These are phyloP conservation scores for Protea cynaroides DNA, from an alignment of 164 flowering plant species.

Conservation along the genomic window DNA sequence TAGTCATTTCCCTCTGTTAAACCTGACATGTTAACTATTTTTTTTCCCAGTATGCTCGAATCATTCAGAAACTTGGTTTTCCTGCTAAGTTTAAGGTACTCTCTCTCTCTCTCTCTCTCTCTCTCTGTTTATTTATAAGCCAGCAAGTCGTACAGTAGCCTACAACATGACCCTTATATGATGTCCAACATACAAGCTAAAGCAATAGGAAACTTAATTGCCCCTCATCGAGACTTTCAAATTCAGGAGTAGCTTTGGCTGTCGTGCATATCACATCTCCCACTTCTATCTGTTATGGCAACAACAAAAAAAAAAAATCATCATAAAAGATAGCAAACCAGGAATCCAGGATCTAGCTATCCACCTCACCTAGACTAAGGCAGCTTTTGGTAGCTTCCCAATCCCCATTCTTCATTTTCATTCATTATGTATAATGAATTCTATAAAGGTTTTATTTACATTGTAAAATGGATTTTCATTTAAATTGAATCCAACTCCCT, in stretches of 20 bases:
- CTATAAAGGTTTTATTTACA: no score
- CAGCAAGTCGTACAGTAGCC: not conserved
- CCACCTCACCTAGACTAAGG: not conserved
- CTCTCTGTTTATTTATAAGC: not conserved
- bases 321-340: constrained; percentile 1
- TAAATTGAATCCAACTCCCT: no score
- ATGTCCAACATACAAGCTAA: constrained; percentile 6
- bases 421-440: no score
- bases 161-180: constrained; percentile 3
- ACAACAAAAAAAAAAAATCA: constrained; percentile 11
- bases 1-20: no score
- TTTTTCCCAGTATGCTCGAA: constrained; percentile 76
- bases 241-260: constrained; percentile 93
- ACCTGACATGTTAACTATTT: not conserved
- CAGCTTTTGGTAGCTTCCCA: not conserved
- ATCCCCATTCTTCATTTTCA: no score
- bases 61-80: constrained; percentile 90
- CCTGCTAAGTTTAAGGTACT: constrained; percentile 87
- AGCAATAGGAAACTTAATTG: constrained; percentile 22
- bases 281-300: constrained; percentile 66
- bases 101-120: no score
- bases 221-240: constrained; percentile 96
- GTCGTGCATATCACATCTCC: constrained; percentile 94
- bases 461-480: no score
- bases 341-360: not conserved